Evolutionary conservation across 2,329 filamentous ascomycete species (phyloP).

Genomic region (Cladosporium sp.): DNA sequence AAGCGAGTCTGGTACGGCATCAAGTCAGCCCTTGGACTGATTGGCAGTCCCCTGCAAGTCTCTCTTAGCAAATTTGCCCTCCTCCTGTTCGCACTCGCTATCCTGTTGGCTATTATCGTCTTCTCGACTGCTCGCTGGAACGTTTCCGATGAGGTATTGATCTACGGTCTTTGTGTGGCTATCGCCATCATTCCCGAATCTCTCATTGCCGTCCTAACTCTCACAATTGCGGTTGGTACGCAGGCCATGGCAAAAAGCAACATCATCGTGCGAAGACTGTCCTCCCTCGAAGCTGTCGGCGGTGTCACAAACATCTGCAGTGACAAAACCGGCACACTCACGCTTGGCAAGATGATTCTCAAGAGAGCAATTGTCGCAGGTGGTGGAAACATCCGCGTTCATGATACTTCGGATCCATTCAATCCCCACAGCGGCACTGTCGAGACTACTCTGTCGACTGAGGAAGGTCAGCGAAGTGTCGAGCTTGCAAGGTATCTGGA

Average conservation of each 20-base stretch:
- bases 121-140: constrained; percentile 56
- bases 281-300: constrained; percentile 61
- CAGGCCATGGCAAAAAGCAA: constrained; percentile 62
- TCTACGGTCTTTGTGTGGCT: constrained; percentile 47
- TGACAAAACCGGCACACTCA: constrained; percentile 63
- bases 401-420: constrained; percentile 54
- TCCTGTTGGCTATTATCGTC: constrained; percentile 66
- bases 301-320: constrained; percentile 66
- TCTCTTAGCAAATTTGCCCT: constrained; percentile 82
- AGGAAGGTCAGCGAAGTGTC: constrained; percentile 43
- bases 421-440: constrained; percentile 26
- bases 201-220: constrained; percentile 64
- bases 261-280: constrained; percentile 63
- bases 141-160: constrained; percentile 41
- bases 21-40: constrained; percentile 28
- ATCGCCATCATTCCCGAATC: constrained; percentile 49
- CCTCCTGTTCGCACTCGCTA: constrained; percentile 70
- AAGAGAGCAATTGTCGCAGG: constrained; percentile 60
- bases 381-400: constrained; percentile 58
- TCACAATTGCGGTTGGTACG: constrained; percentile 62
- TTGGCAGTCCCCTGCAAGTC: constrained; percentile 75
- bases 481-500: constrained; percentile 52
- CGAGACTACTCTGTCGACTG: constrained; percentile 51
- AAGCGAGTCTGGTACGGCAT: constrained; percentile 14
- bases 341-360: constrained; percentile 57